phyloP scores from a whole-genome alignment of 768 basidiomycete genomes.

The Pulveroboletus sp. region DNA sequence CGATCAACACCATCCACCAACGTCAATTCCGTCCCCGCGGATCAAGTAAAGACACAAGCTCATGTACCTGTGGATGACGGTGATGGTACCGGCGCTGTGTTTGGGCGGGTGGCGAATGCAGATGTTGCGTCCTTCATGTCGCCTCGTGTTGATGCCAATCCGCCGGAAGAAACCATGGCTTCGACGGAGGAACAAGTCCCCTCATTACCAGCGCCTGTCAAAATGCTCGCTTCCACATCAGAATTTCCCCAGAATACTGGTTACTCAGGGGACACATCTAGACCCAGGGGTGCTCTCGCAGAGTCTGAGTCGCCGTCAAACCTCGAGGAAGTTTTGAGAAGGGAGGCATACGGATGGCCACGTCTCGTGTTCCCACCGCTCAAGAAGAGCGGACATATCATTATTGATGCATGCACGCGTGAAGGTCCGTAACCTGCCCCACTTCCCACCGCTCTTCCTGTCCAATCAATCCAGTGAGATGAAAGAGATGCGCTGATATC shows the following conservation, averaged over 20 bases:
- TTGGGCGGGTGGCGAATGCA: constrained; percentile 16
- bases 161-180: constrained; percentile 10
- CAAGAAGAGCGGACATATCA: constrained; percentile 88
- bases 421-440: constrained; percentile 52
- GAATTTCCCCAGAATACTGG: neutral
- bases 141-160: constrained; percentile 25
- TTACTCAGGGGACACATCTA: neutral
- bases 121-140: constrained; percentile 17
- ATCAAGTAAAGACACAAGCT: constrained; percentile 12
- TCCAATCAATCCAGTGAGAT: neutral
- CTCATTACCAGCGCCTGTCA: constrained; percentile 11
- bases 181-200: constrained; percentile 11
- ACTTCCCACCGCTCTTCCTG: constrained; percentile 8
- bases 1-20: constrained; percentile 16
- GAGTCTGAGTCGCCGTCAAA: constrained; percentile 27
- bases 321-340: constrained; percentile 54
- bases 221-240: constrained; percentile 7
- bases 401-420: constrained; percentile 82
- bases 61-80: constrained; percentile 18
- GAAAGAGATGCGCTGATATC: constrained; percentile 3
- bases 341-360: constrained; percentile 86
- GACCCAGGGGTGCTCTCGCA: constrained; percentile 4
- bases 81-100: constrained; percentile 16
- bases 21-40: constrained; percentile 21
- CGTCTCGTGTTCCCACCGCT: constrained; percentile 90